phyloP scores from a whole-genome alignment of 768 basidiomycete species.

The Calocybe gangraenosa region DNA sequence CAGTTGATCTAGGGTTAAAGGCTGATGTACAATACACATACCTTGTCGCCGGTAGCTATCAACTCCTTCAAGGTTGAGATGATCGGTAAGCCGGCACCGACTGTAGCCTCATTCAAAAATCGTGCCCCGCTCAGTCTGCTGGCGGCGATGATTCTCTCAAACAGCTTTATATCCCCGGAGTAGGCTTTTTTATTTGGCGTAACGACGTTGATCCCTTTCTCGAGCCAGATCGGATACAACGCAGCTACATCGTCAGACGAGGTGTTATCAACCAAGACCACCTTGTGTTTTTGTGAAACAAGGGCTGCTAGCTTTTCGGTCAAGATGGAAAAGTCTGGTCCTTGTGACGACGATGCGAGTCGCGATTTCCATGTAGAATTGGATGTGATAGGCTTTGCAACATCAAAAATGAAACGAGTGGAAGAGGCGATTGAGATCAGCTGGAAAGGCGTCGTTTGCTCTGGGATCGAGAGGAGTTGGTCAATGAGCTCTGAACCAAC shows the following conservation, averaged over 20 bases:
- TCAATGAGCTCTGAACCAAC: constrained; percentile 86
- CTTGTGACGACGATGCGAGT: constrained; percentile 36
- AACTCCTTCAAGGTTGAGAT: constrained; percentile 90
- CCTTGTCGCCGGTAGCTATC: constrained; percentile 89
- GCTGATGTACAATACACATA: constrained; percentile 23
- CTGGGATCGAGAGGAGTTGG: constrained; percentile 69
- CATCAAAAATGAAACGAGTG: constrained; percentile 51
- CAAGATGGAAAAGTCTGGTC: constrained; percentile 44
- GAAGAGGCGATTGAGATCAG: constrained; percentile 71
- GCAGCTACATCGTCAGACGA: constrained; percentile 78
- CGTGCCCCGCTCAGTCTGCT: constrained; percentile 57
- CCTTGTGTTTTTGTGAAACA: constrained; percentile 41
- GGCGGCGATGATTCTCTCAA: constrained; percentile 60
- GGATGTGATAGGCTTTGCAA: constrained; percentile 36
- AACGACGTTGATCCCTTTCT: constrained; percentile 77
- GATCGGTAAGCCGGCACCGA: constrained; percentile 93
- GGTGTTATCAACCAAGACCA: constrained; percentile 89
- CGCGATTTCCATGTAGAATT: constrained; percentile 32
- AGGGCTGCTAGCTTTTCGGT: constrained; percentile 42
- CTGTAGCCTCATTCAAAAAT: constrained; percentile 85
- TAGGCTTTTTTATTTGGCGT: constrained; percentile 99
- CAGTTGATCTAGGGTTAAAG: background rate
- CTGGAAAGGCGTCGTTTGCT: constrained; percentile 50
- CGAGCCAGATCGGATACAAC: constrained; percentile 77
- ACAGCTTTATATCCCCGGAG: constrained; percentile 67